Evolutionary conservation across 2,329 filamentous ascomycete genomes (phyloP).

Genomic region (Leptographium radiaticola): DNA sequence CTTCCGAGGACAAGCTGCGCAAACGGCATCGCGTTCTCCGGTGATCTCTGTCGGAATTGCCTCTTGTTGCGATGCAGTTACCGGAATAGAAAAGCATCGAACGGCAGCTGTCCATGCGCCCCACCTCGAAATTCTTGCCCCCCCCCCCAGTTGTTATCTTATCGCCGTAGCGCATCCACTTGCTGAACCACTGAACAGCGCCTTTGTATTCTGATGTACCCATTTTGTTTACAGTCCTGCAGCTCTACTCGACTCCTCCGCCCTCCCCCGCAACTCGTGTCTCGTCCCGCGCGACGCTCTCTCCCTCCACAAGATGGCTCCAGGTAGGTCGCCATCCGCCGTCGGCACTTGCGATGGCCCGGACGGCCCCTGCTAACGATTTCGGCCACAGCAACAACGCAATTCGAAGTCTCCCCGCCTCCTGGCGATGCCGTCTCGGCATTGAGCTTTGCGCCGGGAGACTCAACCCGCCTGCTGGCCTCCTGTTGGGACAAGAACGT

Average conservation of each 20-base stretch:
- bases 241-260: not conserved
- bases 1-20: conserved; percentile 83
- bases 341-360: not conserved
- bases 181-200: not conserved
- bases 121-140: not conserved
- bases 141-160: conserved; percentile 11
- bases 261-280: not conserved
- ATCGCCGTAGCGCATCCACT: conserved; percentile 8
- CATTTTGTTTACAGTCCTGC: conserved; percentile 8
- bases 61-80: not conserved
- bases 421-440: conserved; percentile 81
- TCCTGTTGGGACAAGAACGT: conserved; percentile 90
- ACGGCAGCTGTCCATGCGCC: not conserved
- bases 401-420: conserved; percentile 65
- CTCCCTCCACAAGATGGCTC: conserved; percentile 7
- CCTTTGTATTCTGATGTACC: not conserved
- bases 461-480: conserved; percentile 67
- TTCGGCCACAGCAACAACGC: conserved; percentile 1
- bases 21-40: conserved; percentile 37
- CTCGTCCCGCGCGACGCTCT: not conserved
- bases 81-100: not conserved
- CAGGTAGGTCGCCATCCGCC: conserved; percentile 1
- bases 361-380: not conserved
- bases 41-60: not conserved
- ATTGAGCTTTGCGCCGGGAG: conserved; percentile 68